Evolutionary conservation across 805 yeast genomes (phyloP).

Genomic region (Hanseniaspora clermontiae): DNA sequence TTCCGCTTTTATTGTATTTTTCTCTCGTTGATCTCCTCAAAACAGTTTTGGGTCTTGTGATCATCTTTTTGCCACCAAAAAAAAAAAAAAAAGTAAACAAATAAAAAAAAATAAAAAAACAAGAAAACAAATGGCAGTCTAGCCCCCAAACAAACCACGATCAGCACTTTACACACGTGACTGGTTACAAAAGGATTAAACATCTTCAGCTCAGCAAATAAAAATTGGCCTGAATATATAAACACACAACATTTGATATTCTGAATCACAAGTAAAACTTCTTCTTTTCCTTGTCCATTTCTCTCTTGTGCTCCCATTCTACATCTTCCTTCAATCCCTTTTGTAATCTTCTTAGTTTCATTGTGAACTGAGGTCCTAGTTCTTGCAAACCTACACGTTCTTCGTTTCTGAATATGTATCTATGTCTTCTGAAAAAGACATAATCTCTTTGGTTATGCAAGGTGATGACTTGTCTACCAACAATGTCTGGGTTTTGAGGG

Average conservation of each 20-base stretch:
- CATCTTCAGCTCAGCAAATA: not conserved
- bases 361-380: slow-evolving; percentile 90
- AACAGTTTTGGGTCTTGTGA: not conserved
- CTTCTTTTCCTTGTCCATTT: slow-evolving; percentile 92
- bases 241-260: not conserved
- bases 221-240: not conserved
- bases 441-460: slow-evolving; percentile 93
- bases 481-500: slow-evolving; percentile 86
- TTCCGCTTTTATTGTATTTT: not conserved
- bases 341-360: slow-evolving; percentile 77
- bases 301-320: slow-evolving; percentile 93
- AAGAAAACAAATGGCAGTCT: no score
- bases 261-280: slow-evolving; percentile 59
- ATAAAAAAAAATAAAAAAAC: no score
- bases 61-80: slow-evolving; percentile 3
- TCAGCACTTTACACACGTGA: no score
- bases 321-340: slow-evolving; percentile 83
- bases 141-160: no score
- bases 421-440: slow-evolving; percentile 87
- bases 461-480: slow-evolving; percentile 92
- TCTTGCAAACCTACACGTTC: slow-evolving; percentile 92
- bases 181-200: not conserved
- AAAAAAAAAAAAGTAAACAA: not conserved
- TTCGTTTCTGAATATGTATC: slow-evolving; percentile 79
- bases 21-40: not conserved